Percentiles rank a stretch among this genome's conserved stretches.
These are phyloP conservation scores for Hirschioporus abietinus DNA, from an alignment of 768 basidiomycete species.

Conservation along the genomic window DNA sequence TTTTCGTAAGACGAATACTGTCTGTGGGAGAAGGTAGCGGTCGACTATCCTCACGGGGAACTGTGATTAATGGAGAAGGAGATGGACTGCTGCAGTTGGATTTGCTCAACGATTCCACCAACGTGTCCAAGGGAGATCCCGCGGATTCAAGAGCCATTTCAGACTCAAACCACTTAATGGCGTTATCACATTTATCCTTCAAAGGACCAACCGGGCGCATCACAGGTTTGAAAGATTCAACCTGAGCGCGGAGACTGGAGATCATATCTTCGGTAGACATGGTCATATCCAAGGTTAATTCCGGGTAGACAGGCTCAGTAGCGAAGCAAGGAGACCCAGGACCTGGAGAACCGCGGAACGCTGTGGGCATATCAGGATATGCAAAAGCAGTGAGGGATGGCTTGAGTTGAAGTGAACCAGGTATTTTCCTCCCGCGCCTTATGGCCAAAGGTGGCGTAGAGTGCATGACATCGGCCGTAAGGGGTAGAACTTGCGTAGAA, in stretches of 20 bases:
- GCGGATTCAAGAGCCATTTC: neutral
- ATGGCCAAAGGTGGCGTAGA: slow-evolving; percentile 47
- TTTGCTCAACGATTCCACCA: neutral
- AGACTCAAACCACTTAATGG: neutral
- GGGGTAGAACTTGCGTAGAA: neutral
- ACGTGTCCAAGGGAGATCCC: neutral
- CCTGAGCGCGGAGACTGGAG: slow-evolving; percentile 2
- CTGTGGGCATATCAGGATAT: neutral
- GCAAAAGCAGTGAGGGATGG: neutral
- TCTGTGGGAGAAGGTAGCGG: neutral
- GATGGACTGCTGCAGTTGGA: neutral
- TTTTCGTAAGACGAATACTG: neutral
- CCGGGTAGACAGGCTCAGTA: neutral
- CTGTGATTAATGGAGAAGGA: neutral
- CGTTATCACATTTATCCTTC: neutral
- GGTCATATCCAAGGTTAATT: neutral
- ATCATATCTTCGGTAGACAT: slow-evolving; percentile 1
- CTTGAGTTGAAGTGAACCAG: neutral
- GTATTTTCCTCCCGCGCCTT: neutral
- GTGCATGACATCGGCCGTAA: slow-evolving; percentile 54
- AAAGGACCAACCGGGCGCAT: neutral
- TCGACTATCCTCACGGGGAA: neutral
- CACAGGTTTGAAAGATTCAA: neutral
- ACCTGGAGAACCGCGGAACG: neutral
- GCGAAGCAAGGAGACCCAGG: neutral